These are phyloP conservation scores for Suillus ampliporus DNA, from an alignment of 768 basidiomycete genomes.

Conservation along the genomic window DNA sequence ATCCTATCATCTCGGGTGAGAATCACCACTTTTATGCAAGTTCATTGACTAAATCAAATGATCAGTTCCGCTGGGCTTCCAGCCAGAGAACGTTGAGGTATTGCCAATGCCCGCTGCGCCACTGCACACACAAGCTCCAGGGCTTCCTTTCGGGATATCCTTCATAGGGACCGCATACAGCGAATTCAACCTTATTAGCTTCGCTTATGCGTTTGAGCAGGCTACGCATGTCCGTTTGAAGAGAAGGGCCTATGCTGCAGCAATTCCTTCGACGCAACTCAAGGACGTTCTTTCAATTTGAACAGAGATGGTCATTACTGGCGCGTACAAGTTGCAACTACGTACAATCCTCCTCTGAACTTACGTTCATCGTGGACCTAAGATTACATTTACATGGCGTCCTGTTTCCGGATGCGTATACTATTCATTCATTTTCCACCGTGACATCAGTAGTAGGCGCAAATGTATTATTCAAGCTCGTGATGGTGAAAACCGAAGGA, in stretches of 20 bases:
- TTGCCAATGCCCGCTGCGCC: conserved; percentile 51
- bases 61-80: conserved; percentile 64
- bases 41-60: conserved; percentile 6
- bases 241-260: conserved; percentile 54
- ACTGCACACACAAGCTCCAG: conserved; percentile 39
- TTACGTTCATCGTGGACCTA: neutral
- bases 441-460: too few relatives aligned
- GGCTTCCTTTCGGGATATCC: conserved; percentile 64
- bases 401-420: too few relatives aligned
- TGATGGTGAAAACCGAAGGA: too few relatives aligned
- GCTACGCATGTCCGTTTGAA: conserved; percentile 57
- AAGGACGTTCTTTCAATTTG: conserved; percentile 35
- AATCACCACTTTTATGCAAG: neutral
- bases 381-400: too few relatives aligned
- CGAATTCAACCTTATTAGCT: conserved; percentile 60
- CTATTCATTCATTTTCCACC: neutral
- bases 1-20: conserved; percentile 68
- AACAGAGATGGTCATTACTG: neutral
- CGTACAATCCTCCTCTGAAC: neutral
- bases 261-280: conserved; percentile 61
- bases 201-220: conserved; percentile 72
- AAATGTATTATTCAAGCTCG: too few relatives aligned
- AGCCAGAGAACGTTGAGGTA: conserved; percentile 49
- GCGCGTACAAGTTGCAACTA: too few relatives aligned
- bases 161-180: conserved; percentile 68